phyloP scores from a whole-genome alignment of 495 filamentous ascomycete species.

The Penicillium pulvis region DNA sequence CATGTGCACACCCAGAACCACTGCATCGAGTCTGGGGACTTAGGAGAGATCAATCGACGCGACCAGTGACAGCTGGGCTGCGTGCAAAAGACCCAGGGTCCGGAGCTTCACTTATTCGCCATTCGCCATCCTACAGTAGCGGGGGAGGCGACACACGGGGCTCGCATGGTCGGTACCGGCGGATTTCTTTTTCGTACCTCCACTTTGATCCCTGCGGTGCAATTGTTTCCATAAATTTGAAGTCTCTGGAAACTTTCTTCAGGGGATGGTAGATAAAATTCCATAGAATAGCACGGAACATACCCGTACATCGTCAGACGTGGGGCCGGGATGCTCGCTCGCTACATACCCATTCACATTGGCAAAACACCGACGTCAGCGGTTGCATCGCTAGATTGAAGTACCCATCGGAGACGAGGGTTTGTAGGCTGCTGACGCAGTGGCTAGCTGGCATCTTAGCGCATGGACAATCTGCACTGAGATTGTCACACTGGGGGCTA shows the following conservation, averaged over 20 bases:
- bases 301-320: too few species aligned
- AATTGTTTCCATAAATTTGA: not conserved
- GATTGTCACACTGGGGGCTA: not conserved
- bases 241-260: not conserved
- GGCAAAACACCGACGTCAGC: not conserved
- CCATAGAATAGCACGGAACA: too few species aligned
- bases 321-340: not conserved
- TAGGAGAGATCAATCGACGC: not conserved
- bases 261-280: not conserved
- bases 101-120: slow-evolving; percentile 16
- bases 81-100: not conserved
- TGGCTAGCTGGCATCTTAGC: not conserved
- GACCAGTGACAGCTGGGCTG: slow-evolving; percentile 7
- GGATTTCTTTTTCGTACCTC: not conserved
- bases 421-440: not conserved
- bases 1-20: not conserved
- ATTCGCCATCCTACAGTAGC: slow-evolving; percentile 23
- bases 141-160: slow-evolving; percentile 19
- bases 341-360: not conserved
- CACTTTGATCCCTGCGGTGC: not conserved
- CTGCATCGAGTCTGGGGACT: too few species aligned
- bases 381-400: not conserved
- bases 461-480: not conserved
- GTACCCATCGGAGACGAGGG: not conserved
- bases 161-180: not conserved